A percentile compares a stretch with the other conserved stretches of the same genome.
Evolutionary conservation across 2,329 filamentous ascomycete genomes (phyloP).

Genomic region (Fusarium buxicola): DNA sequence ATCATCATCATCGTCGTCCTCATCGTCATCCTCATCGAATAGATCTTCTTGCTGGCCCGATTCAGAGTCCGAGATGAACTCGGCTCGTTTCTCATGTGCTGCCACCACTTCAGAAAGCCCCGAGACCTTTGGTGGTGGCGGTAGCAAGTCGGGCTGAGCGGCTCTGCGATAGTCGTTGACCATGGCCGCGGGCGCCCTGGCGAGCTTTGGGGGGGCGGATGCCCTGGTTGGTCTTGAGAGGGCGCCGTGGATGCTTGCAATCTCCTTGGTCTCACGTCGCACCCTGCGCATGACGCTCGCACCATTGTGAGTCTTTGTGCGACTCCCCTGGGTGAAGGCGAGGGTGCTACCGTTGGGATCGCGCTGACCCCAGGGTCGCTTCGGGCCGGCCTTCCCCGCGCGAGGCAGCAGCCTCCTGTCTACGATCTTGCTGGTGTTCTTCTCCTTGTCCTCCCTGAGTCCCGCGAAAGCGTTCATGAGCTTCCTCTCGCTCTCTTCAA

Average conservation of each 20-base stretch:
- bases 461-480: slow-evolving; percentile 68
- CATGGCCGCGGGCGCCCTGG: slow-evolving; percentile 65
- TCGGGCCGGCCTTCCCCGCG: slow-evolving; percentile 50
- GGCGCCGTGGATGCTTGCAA: slow-evolving; percentile 60
- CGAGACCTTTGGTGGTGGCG: slow-evolving; percentile 36
- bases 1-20: slow-evolving; percentile 28
- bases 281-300: slow-evolving; percentile 68
- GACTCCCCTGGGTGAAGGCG: slow-evolving; percentile 60
- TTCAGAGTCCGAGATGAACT: slow-evolving; percentile 57
- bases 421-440: slow-evolving; percentile 68
- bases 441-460: slow-evolving; percentile 67
- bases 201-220: slow-evolving; percentile 54
- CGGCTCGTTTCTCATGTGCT: slow-evolving; percentile 52
- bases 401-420: slow-evolving; percentile 61
- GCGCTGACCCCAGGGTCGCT: slow-evolving; percentile 45
- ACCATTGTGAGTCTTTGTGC: slow-evolving; percentile 64
- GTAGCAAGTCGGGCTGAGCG: slow-evolving; percentile 51
- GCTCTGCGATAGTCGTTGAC: slow-evolving; percentile 63
- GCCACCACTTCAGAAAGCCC: slow-evolving; percentile 40
- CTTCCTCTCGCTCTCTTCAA: slow-evolving; percentile 69
- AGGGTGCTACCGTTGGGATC: slow-evolving; percentile 50
- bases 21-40: slow-evolving; percentile 40
- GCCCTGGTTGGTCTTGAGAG: slow-evolving; percentile 53
- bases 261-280: slow-evolving; percentile 66
- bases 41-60: slow-evolving; percentile 38